A percentile compares a stretch with the other conserved stretches of the same genome.
Conservation (phyloP, 805 yeast genomes). For the Ogataea nakhonphanomensis region DNA sequence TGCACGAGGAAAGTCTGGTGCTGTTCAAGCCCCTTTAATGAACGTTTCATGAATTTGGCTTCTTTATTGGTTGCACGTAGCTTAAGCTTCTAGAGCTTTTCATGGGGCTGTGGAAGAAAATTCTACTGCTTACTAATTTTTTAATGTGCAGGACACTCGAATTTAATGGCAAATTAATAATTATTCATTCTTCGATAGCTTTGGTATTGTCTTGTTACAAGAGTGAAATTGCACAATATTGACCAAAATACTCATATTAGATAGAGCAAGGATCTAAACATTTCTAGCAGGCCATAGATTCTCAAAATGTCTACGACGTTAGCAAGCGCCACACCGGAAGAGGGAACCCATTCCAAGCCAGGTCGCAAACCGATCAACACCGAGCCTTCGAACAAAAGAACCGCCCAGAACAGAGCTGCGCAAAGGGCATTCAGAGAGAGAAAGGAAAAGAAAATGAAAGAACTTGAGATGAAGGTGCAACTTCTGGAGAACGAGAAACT, state of each 20-base stretch:
- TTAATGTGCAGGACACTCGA: not conserved
- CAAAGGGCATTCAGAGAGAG: slow-evolving; percentile 96
- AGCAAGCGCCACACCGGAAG: not conserved
- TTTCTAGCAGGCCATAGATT: not conserved
- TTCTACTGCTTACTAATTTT: slow-evolving; percentile 3
- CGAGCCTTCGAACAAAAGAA: slow-evolving; percentile 78
- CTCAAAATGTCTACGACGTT: slow-evolving; percentile 5
- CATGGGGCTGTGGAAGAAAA: not conserved
- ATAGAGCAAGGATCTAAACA: no score
- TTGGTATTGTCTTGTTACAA: not conserved
- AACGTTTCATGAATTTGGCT: not conserved
- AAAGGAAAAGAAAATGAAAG: slow-evolving; percentile 82
- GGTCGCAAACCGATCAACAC: slow-evolving; percentile 78
- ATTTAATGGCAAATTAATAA: slow-evolving; percentile 3
- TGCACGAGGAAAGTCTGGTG: no score
- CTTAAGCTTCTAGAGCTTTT: not conserved
- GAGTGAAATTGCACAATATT: no score
- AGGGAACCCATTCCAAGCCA: slow-evolving; percentile 42
- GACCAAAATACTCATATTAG: no score
- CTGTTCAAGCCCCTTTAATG: not conserved
- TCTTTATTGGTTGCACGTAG: no score
- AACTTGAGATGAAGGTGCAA: slow-evolving; percentile 74
- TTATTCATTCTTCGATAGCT: not conserved
- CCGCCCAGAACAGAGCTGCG: slow-evolving; percentile 98
- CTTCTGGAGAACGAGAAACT: slow-evolving; percentile 68